phyloP scores from a whole-genome alignment of 176 grass and related monocot genomes.

The Carex scoparia region DNA sequence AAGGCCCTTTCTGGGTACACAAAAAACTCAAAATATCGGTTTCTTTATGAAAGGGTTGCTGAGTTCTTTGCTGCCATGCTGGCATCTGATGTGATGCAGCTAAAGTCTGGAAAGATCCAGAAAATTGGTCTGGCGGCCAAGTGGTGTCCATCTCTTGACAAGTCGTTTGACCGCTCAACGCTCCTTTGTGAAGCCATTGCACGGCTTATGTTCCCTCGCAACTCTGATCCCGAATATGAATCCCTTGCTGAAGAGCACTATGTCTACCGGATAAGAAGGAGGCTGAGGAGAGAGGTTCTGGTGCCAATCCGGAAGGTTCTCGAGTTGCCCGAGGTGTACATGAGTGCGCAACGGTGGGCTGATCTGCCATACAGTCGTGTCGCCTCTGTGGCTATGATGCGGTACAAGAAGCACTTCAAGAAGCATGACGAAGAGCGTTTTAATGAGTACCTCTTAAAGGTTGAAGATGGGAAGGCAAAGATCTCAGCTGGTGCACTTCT shows the following conservation, averaged over 20 bases:
- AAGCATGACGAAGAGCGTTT: slow-evolving; percentile 42
- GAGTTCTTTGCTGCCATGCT: slow-evolving; percentile 41
- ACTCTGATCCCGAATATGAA: slow-evolving; percentile 28
- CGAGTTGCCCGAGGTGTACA: slow-evolving; percentile 55
- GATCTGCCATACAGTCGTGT: slow-evolving; percentile 43
- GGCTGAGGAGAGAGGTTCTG: slow-evolving; percentile 39
- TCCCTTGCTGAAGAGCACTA: slow-evolving; percentile 39
- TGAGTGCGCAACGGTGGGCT: slow-evolving; percentile 38
- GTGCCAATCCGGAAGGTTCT: slow-evolving; percentile 41
- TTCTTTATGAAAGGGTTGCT: slow-evolving; percentile 37
- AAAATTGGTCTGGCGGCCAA: slow-evolving; percentile 40
- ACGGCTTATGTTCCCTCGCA: slow-evolving; percentile 44
- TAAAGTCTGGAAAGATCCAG: slow-evolving; percentile 3
- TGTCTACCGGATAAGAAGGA: slow-evolving; percentile 38
- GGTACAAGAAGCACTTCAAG: slow-evolving; percentile 43
- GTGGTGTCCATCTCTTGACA: slow-evolving; percentile 45
- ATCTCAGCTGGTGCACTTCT: slow-evolving; percentile 42
- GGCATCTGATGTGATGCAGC: slow-evolving; percentile 27
- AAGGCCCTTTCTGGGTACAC: slow-evolving; percentile 20
- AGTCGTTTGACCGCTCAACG: slow-evolving; percentile 37
- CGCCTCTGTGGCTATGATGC: slow-evolving; percentile 49
- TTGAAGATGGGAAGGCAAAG: slow-evolving; percentile 29
- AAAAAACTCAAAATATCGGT: slow-evolving; percentile 29
- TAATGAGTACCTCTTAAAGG: slow-evolving; percentile 25
- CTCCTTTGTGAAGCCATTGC: slow-evolving; percentile 61